These are phyloP conservation scores for Heterobasidion irregulare DNA, from an alignment of 1,284 basidiomycete genomes.

Conservation along the genomic window DNA sequence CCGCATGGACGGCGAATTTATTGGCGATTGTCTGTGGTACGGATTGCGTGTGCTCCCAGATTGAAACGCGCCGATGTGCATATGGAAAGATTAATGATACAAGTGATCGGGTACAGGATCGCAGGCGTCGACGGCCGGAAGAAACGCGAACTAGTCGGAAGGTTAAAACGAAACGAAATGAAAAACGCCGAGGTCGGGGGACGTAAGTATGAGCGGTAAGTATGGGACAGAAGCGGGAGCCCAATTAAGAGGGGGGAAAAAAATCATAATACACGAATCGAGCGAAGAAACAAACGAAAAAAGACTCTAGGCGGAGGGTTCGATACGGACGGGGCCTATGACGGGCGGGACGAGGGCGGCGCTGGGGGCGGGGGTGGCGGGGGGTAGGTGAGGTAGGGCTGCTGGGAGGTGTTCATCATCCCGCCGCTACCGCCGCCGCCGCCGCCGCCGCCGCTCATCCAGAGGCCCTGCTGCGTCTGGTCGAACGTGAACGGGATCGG, in stretches of 20 bases:
- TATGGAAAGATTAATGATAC: background rate
- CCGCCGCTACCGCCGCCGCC: background rate
- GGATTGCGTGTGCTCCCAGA: background rate
- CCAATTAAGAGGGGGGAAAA: too few relatives aligned
- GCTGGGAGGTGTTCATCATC: background rate
- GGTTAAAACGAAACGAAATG: background rate
- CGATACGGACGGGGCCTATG: too few relatives aligned
- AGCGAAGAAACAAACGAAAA: too few relatives aligned
- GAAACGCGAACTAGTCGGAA: background rate
- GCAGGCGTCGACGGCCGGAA: background rate
- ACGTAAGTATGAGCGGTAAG: too few relatives aligned
- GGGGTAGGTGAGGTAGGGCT: background rate
- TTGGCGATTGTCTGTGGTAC: background rate
- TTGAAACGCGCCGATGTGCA: background rate
- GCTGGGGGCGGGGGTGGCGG: too few relatives aligned
- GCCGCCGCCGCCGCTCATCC: constrained; percentile 2
- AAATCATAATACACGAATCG: too few relatives aligned
- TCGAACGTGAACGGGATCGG: constrained; percentile 21
- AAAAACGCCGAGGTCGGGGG: too few relatives aligned
- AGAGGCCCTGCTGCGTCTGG: constrained; percentile 13
- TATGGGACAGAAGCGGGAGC: too few relatives aligned
- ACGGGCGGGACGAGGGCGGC: background rate
- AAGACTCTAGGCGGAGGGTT: too few relatives aligned
- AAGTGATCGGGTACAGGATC: background rate
- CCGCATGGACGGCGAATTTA: too few relatives aligned